A percentile compares a stretch with the other conserved stretches of the same genome.
phyloP scores from a whole-genome alignment of 331 rosid species.

The Erythrophleum ivorense region DNA sequence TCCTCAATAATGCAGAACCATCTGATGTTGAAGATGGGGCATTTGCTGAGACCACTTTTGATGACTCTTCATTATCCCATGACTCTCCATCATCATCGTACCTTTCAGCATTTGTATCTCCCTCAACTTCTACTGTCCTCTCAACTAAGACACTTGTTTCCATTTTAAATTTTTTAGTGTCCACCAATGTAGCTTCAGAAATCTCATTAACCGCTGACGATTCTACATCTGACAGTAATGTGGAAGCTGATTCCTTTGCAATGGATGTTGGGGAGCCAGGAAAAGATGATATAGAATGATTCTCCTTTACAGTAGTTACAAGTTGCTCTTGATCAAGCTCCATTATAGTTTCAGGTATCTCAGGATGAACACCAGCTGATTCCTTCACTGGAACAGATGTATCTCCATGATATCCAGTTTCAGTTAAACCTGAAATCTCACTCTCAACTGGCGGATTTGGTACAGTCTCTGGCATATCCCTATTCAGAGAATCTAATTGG shows the following conservation, averaged over 20 bases:
- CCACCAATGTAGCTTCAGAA: constrained; percentile 49
- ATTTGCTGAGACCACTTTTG: constrained; percentile 56
- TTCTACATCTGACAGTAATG: constrained; percentile 48
- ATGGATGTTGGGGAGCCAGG: constrained; percentile 41
- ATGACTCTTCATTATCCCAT: constrained; percentile 80
- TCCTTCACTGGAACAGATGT: constrained; percentile 46
- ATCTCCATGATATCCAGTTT: constrained; percentile 53
- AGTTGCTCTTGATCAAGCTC: constrained; percentile 60
- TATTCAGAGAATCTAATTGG: constrained; percentile 57
- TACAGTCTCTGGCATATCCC: constrained; percentile 50
- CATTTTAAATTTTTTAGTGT: constrained; percentile 37
- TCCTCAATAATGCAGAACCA: constrained; percentile 88
- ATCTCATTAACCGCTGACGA: constrained; percentile 49
- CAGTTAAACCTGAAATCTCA: constrained; percentile 49
- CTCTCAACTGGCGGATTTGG: constrained; percentile 39
- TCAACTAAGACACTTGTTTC: constrained; percentile 53
- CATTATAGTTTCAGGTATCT: constrained; percentile 58
- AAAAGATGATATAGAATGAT: constrained; percentile 45
- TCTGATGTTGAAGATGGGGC: constrained; percentile 61
- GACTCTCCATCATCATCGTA: constrained; percentile 75
- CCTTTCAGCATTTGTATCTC: constrained; percentile 60
- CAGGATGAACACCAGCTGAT: constrained; percentile 46
- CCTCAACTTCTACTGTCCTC: constrained; percentile 63
- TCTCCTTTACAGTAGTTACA: constrained; percentile 48
- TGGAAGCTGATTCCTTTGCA: constrained; percentile 48